Evolutionary conservation across 2,329 filamentous ascomycete species (phyloP).

Genomic region (Colletotrichum lentis): DNA sequence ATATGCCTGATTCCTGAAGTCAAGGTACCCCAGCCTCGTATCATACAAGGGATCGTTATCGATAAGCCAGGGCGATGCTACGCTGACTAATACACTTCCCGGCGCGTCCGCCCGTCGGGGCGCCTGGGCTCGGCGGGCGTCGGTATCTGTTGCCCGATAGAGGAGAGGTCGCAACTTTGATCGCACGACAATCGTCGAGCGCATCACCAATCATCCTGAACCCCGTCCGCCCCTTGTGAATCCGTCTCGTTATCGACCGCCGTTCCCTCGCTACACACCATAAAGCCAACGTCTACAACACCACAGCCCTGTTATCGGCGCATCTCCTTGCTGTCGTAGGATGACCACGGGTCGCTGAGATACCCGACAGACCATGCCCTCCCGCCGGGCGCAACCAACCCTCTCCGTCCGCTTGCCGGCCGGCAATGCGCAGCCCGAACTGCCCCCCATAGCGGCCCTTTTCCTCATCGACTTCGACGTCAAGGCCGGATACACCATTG

Average conservation of each 20-base stretch:
- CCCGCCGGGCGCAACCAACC: constrained; percentile 51
- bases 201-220: constrained; percentile 12
- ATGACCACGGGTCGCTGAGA: constrained; percentile 31
- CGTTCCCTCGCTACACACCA: neutral
- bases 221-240: neutral
- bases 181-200: constrained; percentile 32
- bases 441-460: constrained; percentile 75
- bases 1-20: neutral
- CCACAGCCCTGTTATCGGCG: constrained; percentile 5
- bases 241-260: neutral
- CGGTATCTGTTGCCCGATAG: constrained; percentile 23
- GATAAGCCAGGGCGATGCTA: constrained; percentile 14
- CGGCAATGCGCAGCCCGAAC: constrained; percentile 52
- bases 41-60: constrained; percentile 17
- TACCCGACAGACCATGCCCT: constrained; percentile 41
- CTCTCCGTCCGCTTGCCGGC: constrained; percentile 50
- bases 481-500: constrained; percentile 89
- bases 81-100: constrained; percentile 29
- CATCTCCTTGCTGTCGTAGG: constrained; percentile 11
- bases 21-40: neutral
- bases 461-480: constrained; percentile 94
- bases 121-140: constrained; percentile 25
- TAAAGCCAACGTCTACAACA: neutral
- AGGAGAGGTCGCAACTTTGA: constrained; percentile 33
- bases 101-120: constrained; percentile 6